Evolutionary conservation across 306 rosid species (phyloP), one percentile per base, ranked within the genome.

Genomic region (Lotus japonicus): DNA sequence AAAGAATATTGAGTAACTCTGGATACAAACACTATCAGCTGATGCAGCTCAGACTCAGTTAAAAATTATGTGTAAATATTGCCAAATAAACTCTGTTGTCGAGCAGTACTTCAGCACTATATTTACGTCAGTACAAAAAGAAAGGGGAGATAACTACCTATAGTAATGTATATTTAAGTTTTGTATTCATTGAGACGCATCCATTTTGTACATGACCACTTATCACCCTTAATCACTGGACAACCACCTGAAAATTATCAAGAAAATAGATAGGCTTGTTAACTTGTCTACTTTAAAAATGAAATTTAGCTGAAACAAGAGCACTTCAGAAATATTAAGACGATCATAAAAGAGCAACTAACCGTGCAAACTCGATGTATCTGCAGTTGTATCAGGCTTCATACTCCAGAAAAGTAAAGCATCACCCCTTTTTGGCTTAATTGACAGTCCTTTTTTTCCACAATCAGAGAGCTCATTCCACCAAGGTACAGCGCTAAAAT

Each of bases 331-430:
- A 23, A 57, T 26, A 49, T 62, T 13, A 39, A 58, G 11, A 38
- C 7, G 16, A 19, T 0, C 1, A 19, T 23, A 16, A 3, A 57
- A 71, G 16, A 61, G 46, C 5, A 54, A 79, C 88, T 63, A 77
- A 90, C 99, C 96, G 71, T 95, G 99, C 83, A 90, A 72, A 87
- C 92, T 90, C 7, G 89, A 79, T 72, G 97, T 85, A 77, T 95
- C 99, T 44, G 82, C 50, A 48, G 88, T 65, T 46, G 88, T 89
- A 79, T 95, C 95, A 51, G 96, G 97, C 80, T 81, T 95, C 91
- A 95, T 90, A 88, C 97, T 95, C 97, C 99, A 90, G 80, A 95
- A 95, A 85, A 95, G 97, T 66, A 95, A 49, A 48, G 99, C 99
- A 79, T 88, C 91, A 10, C 99, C 97, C 95, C 65, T 87, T 82